Evolutionary conservation across 176 grass and related monocot species (phyloP).

Genomic region (Tillandsia fasciculata): DNA sequence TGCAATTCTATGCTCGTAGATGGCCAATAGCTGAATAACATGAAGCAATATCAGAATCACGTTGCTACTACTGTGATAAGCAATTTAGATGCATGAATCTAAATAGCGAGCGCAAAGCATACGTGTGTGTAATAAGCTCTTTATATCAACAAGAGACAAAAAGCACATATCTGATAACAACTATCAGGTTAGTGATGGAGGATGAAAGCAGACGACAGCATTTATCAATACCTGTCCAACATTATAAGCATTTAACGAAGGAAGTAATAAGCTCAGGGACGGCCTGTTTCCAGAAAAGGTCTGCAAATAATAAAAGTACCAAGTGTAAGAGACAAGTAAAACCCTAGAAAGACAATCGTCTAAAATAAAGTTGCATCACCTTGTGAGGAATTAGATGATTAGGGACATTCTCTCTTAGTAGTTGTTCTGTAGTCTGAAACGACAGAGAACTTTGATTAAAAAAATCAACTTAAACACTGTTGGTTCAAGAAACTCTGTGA

Average conservation of each 20-base stretch:
- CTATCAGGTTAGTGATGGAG: not conserved
- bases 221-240: slow-evolving; percentile 56
- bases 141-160: too few species aligned
- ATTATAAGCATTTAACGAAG: slow-evolving; percentile 66
- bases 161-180: too few species aligned
- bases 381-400: slow-evolving; percentile 84
- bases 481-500: slow-evolving; percentile 5
- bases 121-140: too few species aligned
- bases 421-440: slow-evolving; percentile 76
- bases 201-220: too few species aligned
- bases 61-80: not conserved
- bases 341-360: slow-evolving; percentile 4
- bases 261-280: slow-evolving; percentile 76
- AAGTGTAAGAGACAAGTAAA: slow-evolving; percentile 13
- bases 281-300: slow-evolving; percentile 81
- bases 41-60: not conserved
- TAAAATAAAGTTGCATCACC: slow-evolving; percentile 27
- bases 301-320: slow-evolving; percentile 30
- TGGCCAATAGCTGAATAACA: slow-evolving; percentile 64
- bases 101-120: too few species aligned
- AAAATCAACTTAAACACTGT: slow-evolving; percentile 13
- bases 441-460: slow-evolving; percentile 1
- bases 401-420: slow-evolving; percentile 52
- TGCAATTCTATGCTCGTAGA: slow-evolving; percentile 84
- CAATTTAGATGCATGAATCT: not conserved